Conservation (phyloP, 139 green algal genomes). For the Coccomyxa sp. region DNA sequence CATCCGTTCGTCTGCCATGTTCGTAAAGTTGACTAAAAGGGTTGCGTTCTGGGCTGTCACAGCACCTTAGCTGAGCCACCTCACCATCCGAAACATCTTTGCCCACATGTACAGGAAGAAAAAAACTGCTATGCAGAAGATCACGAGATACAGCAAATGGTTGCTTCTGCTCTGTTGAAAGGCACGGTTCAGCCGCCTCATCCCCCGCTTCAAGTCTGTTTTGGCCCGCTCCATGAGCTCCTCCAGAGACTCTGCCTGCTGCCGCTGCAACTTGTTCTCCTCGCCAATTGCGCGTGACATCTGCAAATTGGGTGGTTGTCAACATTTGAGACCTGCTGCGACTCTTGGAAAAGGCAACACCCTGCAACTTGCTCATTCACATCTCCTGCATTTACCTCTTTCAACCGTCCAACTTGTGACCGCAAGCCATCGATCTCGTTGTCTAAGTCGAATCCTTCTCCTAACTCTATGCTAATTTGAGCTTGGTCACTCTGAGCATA, state of each 20-base stretch:
- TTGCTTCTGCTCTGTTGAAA: slow-evolving; percentile 37
- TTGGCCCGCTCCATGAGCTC: slow-evolving; percentile 28
- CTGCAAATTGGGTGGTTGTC: background rate
- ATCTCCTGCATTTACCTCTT: slow-evolving; percentile 8
- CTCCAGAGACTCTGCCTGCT: slow-evolving; percentile 20
- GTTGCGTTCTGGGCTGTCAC: too few relatives aligned
- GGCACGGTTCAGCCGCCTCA: slow-evolving; percentile 20
- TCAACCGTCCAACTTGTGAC: slow-evolving; percentile 27
- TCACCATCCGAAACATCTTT: slow-evolving; percentile 20
- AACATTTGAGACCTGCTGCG: background rate
- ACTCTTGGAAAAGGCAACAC: background rate
- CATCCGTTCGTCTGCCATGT: background rate
- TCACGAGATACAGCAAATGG: slow-evolving; percentile 38
- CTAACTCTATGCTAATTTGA: slow-evolving; percentile 21
- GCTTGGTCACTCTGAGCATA: background rate
- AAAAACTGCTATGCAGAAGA: slow-evolving; percentile 35
- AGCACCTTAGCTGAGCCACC: background rate
- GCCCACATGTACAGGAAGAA: slow-evolving; percentile 28
- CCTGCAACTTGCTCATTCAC: background rate
- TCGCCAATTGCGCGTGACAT: slow-evolving; percentile 21
- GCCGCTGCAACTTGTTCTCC: slow-evolving; percentile 24
- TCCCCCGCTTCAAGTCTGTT: slow-evolving; percentile 17
- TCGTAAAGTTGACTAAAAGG: too few relatives aligned
- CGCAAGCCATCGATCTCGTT: slow-evolving; percentile 34
- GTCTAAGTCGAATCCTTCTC: slow-evolving; percentile 29